These are phyloP conservation scores for Plasmodium chabaudi DNA, from an alignment of 169 alveolate species.

Conservation along the genomic window DNA sequence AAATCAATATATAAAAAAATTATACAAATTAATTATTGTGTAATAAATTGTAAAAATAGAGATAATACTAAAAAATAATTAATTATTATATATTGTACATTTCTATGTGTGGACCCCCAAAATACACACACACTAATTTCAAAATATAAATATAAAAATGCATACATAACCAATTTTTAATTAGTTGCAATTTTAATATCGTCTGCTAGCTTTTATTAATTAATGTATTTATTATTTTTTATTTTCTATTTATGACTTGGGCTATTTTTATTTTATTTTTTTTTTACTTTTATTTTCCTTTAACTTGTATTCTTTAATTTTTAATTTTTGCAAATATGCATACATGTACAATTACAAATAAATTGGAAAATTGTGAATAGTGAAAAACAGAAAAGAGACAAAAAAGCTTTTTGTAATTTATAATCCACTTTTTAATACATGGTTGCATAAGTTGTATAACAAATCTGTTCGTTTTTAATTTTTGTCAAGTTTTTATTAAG, in stretches of 20 bases:
- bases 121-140: neutral
- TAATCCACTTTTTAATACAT: neutral
- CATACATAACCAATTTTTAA: too few relatives aligned
- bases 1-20: too few relatives aligned
- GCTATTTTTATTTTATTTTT: slow-evolving; percentile 10
- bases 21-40: too few relatives aligned
- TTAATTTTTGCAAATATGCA: neutral
- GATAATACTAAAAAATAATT: too few relatives aligned
- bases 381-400: slow-evolving; percentile 10
- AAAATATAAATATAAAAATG: neutral
- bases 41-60: too few relatives aligned
- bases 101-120: neutral
- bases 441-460: too few relatives aligned
- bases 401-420: slow-evolving; percentile 4
- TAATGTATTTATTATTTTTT: slow-evolving; percentile 1
- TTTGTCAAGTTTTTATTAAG: neutral
- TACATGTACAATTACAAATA: neutral
- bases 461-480: neutral
- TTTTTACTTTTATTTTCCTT: slow-evolving; percentile 9
- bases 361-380: neutral
- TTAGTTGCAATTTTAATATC: too few relatives aligned
- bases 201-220: too few relatives aligned
- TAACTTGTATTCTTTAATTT: slow-evolving; percentile 14
- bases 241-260: neutral
- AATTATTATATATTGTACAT: too few relatives aligned